Conservation (phyloP, 169 alveolate species). For the Plasmodium berghei region DNA sequence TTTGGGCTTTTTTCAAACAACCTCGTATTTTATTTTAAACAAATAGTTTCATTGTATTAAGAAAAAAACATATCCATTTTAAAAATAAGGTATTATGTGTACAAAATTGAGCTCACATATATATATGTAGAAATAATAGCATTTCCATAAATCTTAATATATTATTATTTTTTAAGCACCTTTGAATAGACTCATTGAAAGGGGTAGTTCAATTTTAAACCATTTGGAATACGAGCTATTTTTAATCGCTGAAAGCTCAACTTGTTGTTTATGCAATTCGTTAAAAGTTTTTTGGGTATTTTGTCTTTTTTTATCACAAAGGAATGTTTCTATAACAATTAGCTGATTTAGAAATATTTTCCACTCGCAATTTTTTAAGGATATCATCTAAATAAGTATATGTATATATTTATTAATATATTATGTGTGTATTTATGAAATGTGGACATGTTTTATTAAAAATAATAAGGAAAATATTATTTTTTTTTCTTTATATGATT, state of each 20-base stretch:
- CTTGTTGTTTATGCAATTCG: slow-evolving; percentile 33
- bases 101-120: no score
- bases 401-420: not conserved
- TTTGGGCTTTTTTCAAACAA: no score
- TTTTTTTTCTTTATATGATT: slow-evolving; percentile 5
- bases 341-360: slow-evolving; percentile 58
- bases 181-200: slow-evolving; percentile 59
- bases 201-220: slow-evolving; percentile 71
- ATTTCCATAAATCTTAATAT: no score
- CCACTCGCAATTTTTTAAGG: slow-evolving; percentile 52
- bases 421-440: not conserved
- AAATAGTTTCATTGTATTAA: no score
- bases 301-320: slow-evolving; percentile 58
- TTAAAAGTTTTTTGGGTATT: slow-evolving; percentile 39
- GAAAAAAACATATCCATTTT: no score
- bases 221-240: slow-evolving; percentile 59
- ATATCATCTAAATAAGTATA: slow-evolving; percentile 4
- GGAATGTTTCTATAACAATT: slow-evolving; percentile 56
- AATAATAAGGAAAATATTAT: not conserved
- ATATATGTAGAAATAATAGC: no score
- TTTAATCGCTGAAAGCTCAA: slow-evolving; percentile 28
- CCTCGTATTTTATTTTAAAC: no score
- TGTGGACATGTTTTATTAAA: not conserved
- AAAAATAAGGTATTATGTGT: no score
- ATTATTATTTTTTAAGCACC: not conserved